A percentile compares a stretch with the other conserved stretches of the same genome.
Conservation (phyloP, 768 basidiomycete species). For the Paxillus involutus region DNA sequence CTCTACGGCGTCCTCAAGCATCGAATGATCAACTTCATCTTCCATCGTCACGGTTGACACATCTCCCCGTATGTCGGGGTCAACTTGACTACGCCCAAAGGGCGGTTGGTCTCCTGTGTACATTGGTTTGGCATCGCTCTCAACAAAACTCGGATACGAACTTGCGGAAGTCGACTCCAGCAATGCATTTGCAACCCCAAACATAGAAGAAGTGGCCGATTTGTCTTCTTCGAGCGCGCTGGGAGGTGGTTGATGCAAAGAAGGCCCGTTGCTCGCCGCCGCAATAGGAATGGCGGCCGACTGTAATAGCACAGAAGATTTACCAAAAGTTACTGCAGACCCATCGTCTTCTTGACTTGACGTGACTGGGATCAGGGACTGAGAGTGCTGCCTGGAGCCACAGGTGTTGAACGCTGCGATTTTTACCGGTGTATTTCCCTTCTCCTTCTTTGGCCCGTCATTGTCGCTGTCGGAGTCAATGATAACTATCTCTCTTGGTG, state of each 20-base stretch:
- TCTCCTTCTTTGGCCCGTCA: neutral
- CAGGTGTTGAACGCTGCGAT: neutral
- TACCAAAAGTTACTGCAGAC: slow-evolving; percentile 18
- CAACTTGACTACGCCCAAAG: neutral
- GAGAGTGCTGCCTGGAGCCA: neutral
- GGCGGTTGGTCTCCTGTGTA: slow-evolving; percentile 3
- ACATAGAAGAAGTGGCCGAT: slow-evolving; percentile 8
- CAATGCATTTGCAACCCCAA: slow-evolving; percentile 19
- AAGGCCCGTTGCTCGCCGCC: neutral
- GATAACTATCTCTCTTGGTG: slow-evolving; percentile 48
- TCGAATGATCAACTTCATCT: neutral
- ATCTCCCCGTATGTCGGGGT: neutral
- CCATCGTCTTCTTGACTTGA: neutral
- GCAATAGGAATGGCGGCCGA: neutral
- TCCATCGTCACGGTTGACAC: neutral
- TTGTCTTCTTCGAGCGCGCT: neutral
- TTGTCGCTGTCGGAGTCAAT: slow-evolving; percentile 64
- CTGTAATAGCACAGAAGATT: slow-evolving; percentile 26
- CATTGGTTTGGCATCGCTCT: neutral
- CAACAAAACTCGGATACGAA: slow-evolving; percentile 11
- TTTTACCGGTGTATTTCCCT: neutral
- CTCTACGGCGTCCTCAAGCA: slow-evolving; percentile 33
- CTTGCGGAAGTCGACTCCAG: slow-evolving; percentile 2
- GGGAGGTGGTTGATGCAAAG: neutral
- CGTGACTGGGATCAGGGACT: neutral